phyloP scores from a whole-genome alignment of 176 grass and related monocot genomes.

The Oropetium thomaeum region DNA sequence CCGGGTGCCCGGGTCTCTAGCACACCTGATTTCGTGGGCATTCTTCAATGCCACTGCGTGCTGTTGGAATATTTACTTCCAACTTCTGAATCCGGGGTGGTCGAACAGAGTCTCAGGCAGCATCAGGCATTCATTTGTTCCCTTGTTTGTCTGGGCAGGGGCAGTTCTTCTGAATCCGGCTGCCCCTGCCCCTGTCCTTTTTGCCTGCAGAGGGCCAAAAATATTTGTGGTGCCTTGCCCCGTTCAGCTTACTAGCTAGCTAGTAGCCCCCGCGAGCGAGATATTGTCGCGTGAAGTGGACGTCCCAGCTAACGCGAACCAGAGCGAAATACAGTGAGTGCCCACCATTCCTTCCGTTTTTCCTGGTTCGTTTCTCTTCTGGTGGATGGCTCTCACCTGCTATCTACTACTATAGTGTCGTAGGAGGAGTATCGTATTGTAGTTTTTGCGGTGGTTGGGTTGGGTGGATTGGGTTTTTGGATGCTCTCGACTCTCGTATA shows the following conservation, averaged over 20 bases:
- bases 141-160: conserved; percentile 4
- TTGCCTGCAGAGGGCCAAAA: not conserved
- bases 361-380: too few relatives aligned
- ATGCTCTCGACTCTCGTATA: too few relatives aligned
- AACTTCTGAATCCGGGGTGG: conserved; percentile 11
- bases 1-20: not conserved
- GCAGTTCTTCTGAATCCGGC: too few relatives aligned
- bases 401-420: too few relatives aligned
- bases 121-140: conserved; percentile 33
- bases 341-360: not conserved
- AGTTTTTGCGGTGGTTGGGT: too few relatives aligned
- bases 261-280: too few relatives aligned
- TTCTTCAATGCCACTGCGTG: conserved; percentile 13
- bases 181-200: too few relatives aligned
- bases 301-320: conserved; percentile 33
- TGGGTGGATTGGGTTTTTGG: too few relatives aligned
- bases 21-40: not conserved
- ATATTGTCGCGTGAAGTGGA: conserved; percentile 23
- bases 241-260: too few relatives aligned
- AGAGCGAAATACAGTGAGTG: not conserved
- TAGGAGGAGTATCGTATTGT: too few relatives aligned
- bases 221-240: conserved; percentile 15
- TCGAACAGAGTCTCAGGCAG: not conserved
- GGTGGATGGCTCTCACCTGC: too few relatives aligned
- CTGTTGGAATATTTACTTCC: conserved; percentile 26